Evolutionary conservation across 805 yeast species (phyloP), one percentile per base, ranked within the genome.

Genomic region (Millerozyma miso): DNA sequence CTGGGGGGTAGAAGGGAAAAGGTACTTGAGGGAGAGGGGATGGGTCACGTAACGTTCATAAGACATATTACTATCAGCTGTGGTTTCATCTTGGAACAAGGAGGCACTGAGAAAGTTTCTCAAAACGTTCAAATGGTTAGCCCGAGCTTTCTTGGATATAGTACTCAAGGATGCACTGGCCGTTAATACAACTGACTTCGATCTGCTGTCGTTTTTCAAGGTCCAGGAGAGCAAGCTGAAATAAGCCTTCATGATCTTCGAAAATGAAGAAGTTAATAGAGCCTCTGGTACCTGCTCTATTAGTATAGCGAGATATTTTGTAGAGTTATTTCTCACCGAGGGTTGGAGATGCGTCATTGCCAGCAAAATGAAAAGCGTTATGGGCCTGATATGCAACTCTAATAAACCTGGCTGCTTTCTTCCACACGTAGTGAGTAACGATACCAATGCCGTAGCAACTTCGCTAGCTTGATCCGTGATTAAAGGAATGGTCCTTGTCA

Each of bases 341-440:
- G 88, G 81, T 23, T 76, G 76, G 33, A 93, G 85, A 59, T 93
- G 97, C 14, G 97, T 85, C 97, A 93, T 91, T 3, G 96, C 95
- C 40, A 91, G 83, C 52, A 85, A 85, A 14, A 91, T 72, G 59
- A 85, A 90, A 23, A 91, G 71, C n/a, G 85, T 74, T 42, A 85
- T 56, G 16, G 70, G 63, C 47, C 80, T 65, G 54, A 81, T 67
- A 67, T 85, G 88, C 19, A 85, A 60, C 43, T 76, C 78, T 46
- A 85, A 62, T 19, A 85, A 66, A 3, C 79, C 77, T 0, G 77
- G 73, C 50, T 80, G 82, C 19, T 62, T 62, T 12, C 59, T 54
- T 2, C 80, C 77, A 29, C 81, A 68, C 5, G 72, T 71, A 3
- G 64, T 61, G 3, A 83, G 62, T 10, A 84, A 59, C 0, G 68